Percentiles rank a stretch among this genome's conserved stretches.
Evolutionary conservation across 148 eudicot genomes (phyloP).

Genomic region (Diospyros kaki): DNA sequence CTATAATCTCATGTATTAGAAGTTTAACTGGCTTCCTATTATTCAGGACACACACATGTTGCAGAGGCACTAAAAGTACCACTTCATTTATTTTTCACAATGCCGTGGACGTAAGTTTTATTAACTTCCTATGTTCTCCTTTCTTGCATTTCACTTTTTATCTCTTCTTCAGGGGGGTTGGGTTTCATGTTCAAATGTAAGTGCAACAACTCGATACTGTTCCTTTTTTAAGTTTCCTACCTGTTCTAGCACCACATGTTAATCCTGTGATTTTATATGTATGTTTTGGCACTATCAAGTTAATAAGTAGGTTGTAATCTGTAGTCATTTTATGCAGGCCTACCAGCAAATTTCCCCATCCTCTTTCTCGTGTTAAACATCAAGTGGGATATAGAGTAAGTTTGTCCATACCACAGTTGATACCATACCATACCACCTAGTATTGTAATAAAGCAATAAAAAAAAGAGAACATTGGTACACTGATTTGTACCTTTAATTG

Average conservation of each 20-base stretch:
- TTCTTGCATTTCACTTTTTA: not conserved
- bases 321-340: slow-evolving; percentile 41
- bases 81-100: slow-evolving; percentile 62
- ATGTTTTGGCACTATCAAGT: not conserved
- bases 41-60: slow-evolving; percentile 64
- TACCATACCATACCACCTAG: too few species aligned
- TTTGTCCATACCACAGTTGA: not conserved
- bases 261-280: not conserved
- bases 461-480: too few species aligned
- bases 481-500: too few species aligned
- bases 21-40: slow-evolving; percentile 17
- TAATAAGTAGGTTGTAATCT: not conserved
- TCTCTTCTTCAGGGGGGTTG: not conserved
- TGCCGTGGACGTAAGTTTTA: slow-evolving; percentile 79
- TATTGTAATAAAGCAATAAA: too few species aligned
- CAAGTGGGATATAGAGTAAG: slow-evolving; percentile 62
- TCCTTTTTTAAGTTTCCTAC: not conserved
- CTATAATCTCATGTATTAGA: not conserved
- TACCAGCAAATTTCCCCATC: slow-evolving; percentile 81
- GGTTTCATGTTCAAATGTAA: not conserved
- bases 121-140: not conserved
- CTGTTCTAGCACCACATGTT: not conserved
- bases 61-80: slow-evolving; percentile 70
- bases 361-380: slow-evolving; percentile 73
- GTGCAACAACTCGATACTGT: not conserved